Conservation (phyloP, 352 stramenopile genomes). For the Pythium phragmiticola region DNA sequence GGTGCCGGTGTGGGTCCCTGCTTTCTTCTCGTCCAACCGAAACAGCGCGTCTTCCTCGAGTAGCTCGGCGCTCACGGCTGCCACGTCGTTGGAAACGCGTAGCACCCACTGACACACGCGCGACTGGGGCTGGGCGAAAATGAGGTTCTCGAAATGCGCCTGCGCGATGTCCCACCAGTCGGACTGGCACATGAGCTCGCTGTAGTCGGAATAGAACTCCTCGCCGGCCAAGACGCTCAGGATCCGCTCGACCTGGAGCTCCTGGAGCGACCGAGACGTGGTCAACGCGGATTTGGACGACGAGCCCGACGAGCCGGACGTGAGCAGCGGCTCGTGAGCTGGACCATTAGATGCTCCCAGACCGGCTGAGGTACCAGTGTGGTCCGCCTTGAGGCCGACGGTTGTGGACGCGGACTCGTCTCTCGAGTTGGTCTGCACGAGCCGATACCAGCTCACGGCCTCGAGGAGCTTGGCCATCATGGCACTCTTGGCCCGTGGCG, state of each 20-base stretch:
- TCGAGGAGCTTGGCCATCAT: conserved; percentile 80
- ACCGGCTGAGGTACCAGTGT: neutral
- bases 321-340: conserved; percentile 8
- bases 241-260: conserved; percentile 75
- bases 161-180: conserved; percentile 86
- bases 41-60: conserved; percentile 39
- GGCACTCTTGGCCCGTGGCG: conserved; percentile 43
- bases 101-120: conserved; percentile 70
- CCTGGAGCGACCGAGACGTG: conserved; percentile 43
- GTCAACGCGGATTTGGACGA: conserved; percentile 16
- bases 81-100: conserved; percentile 66
- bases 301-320: conserved; percentile 17
- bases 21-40: conserved; percentile 20
- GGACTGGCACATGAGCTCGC: conserved; percentile 68
- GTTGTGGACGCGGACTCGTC: conserved; percentile 60
- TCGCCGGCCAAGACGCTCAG: conserved; percentile 71
- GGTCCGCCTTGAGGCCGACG: conserved; percentile 31
- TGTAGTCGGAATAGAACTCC: conserved; percentile 84
- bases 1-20: neutral
- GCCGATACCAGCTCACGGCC: conserved; percentile 81
- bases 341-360: neutral
- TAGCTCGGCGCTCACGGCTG: conserved; percentile 51
- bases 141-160: conserved; percentile 85
- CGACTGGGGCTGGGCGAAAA: conserved; percentile 68
- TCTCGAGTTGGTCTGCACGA: conserved; percentile 76